phyloP scores from a whole-genome alignment of 164 flowering plant species.

The Tinospora cordifolia region DNA sequence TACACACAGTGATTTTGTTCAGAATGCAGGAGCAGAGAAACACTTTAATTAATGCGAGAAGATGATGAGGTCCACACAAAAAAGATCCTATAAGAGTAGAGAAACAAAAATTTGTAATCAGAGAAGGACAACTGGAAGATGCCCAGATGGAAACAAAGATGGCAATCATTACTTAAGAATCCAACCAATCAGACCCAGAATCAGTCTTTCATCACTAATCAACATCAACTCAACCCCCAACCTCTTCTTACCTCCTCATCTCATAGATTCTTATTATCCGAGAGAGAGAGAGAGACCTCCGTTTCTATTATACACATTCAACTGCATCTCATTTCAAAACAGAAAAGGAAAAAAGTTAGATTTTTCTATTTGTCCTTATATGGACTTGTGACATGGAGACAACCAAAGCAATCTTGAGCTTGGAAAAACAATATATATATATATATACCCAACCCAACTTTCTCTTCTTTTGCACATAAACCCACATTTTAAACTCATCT shows the following conservation, averaged over 20 bases:
- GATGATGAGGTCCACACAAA: conserved; percentile 14
- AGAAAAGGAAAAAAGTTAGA: not conserved
- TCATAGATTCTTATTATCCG: not conserved
- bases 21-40: not conserved
- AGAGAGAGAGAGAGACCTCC: no score
- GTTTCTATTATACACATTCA: conserved; percentile 1
- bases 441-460: not conserved
- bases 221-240: conserved; percentile 5
- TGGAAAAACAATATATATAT: not conserved
- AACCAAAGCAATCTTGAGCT: not conserved
- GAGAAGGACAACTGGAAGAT: conserved; percentile 38
- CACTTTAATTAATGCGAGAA: conserved; percentile 18
- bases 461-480: not conserved
- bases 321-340: conserved; percentile 1
- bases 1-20: not conserved
- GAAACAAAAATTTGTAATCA: conserved; percentile 17
- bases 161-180: conserved; percentile 38
- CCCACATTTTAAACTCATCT: not conserved
- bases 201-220: conserved; percentile 25
- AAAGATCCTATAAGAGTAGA: conserved; percentile 9
- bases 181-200: conserved; percentile 27
- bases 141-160: conserved; percentile 34
- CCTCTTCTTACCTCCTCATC: conserved; percentile 10
- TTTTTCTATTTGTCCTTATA: no score
- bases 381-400: no score